Evolutionary conservation across 495 filamentous ascomycete genomes (phyloP).

Genomic region (Thermochaetoides thermophila): DNA sequence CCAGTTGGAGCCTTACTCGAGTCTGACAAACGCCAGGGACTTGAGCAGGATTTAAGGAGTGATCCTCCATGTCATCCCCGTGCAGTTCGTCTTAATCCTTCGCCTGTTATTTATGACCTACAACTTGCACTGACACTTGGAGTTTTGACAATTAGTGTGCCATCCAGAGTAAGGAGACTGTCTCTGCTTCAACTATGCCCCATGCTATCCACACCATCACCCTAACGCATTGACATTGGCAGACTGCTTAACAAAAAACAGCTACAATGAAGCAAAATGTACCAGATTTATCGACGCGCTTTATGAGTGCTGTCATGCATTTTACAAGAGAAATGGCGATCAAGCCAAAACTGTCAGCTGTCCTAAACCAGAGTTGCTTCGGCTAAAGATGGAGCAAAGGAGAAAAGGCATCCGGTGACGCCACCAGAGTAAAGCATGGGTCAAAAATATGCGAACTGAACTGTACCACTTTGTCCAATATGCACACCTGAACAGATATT

Average conservation of each 20-base stretch:
- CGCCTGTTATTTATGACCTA: too few relatives aligned
- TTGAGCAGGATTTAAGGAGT: slow-evolving; percentile 53
- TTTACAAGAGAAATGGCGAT: slow-evolving; percentile 73
- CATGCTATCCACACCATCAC: too few relatives aligned
- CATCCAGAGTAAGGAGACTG: slow-evolving; percentile 54
- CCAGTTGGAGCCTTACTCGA: too few relatives aligned
- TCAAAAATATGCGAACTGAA: slow-evolving; percentile 6
- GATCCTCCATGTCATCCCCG: slow-evolving; percentile 79
- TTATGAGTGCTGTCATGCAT: slow-evolving; percentile 85
- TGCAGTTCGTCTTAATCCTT: slow-evolving; percentile 49
- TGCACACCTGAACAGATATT: slow-evolving; percentile 33
- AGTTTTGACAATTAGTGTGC: slow-evolving; percentile 56
- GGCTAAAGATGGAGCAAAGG: slow-evolving; percentile 78
- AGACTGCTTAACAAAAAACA: slow-evolving; percentile 75
- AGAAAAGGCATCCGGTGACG: slow-evolving; percentile 19
- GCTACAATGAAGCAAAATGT: slow-evolving; percentile 82
- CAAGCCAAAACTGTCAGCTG: slow-evolving; percentile 66
- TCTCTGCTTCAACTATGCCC: background rate
- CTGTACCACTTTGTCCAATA: slow-evolving; percentile 33
- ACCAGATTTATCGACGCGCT: slow-evolving; percentile 69
- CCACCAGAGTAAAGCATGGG: background rate
- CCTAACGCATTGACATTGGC: slow-evolving; percentile 1
- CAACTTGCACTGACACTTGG: too few relatives aligned
- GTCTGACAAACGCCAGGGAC: slow-evolving; percentile 18
- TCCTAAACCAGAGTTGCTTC: slow-evolving; percentile 64